Evolutionary conservation across 306 rosid genomes (phyloP), one percentile per base, ranked within the genome.

Genomic region (Acacia crassicarpa): DNA sequence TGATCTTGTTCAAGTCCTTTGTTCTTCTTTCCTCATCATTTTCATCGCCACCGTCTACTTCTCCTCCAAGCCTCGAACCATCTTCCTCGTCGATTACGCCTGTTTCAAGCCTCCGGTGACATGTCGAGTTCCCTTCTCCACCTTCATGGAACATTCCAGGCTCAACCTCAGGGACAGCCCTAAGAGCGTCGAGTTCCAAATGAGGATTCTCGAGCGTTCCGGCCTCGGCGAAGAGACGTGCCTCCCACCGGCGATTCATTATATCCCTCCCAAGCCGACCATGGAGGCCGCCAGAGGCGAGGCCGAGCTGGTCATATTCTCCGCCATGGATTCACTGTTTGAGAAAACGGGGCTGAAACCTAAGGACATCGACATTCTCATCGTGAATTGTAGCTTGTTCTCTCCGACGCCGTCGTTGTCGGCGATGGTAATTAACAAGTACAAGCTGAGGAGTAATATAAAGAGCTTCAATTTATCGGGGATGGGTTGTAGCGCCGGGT

Each of bases 71-170:
- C 97, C 98, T 19, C 77, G 92, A 5, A 85, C 91, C 33, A 75
- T 92, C 75, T 94, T 48, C 87, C 87, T 94, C 2, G 97, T 94
- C 0, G 98, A 94, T 75, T 94, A 92, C 45, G 90, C 97, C 0
- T 92, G 97, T 71, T 94, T 83, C 91, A 94, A 94, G 44, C 97
- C 98, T 0, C 98, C 98, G 0, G 83, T 91, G 23, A 92, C 95
- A 0, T 94, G 97, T 59, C 85, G 97, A 1, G 98, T 92, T 15
- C 98, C 98, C 5, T 92, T 90, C 62, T 90, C 98, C 15, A 92
- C 98, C 15, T 94, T 94, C 92, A 94, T 92, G 97, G 98, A 94
- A 41, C 98, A 94, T 25, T 92, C 98, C 0, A 80, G 94, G 32
- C 90, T 94, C 48, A 90, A 76, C 54, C 89, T 94, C 10, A 80